Conservation (phyloP, 208 protist genomes). For the Leishmania martiniquensis region DNA sequence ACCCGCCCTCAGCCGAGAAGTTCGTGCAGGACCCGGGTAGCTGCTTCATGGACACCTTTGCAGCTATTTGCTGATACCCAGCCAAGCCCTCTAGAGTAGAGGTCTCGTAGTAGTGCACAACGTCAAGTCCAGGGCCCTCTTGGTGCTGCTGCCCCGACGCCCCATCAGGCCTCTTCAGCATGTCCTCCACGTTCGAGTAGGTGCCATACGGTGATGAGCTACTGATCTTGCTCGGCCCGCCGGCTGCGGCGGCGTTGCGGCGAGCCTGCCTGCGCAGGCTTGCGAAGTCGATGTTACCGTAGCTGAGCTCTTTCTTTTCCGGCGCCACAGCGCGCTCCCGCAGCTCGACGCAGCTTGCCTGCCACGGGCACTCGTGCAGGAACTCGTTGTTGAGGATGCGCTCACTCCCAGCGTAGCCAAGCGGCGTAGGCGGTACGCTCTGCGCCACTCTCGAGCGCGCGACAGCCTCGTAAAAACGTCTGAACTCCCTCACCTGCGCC, state of each 20-base stretch:
- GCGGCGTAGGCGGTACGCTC: conserved; percentile 24
- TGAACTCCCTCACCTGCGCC: conserved; percentile 23
- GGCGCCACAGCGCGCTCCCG: conserved; percentile 26
- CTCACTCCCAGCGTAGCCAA: conserved; percentile 35
- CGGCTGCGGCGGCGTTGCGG: neutral
- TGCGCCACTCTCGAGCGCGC: conserved; percentile 15
- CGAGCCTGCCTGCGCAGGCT: conserved; percentile 9
- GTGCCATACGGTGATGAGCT: conserved; percentile 4
- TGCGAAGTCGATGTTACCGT: conserved; percentile 36
- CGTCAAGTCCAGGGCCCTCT: conserved; percentile 30
- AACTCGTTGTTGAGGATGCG: conserved; percentile 39
- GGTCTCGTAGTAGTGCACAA: conserved; percentile 45
- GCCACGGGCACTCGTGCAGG: conserved; percentile 37
- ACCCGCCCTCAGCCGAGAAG: conserved; percentile 34
- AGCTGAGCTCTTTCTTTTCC: conserved; percentile 24
- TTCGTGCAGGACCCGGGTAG: conserved; percentile 35
- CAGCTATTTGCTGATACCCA: conserved; percentile 32
- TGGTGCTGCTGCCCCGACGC: neutral
- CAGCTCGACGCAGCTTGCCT: conserved; percentile 40
- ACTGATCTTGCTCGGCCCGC: neutral
- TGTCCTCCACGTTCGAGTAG: conserved; percentile 36
- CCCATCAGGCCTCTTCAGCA: conserved; percentile 5
- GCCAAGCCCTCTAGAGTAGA: conserved; percentile 31
- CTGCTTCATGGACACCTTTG: conserved; percentile 29
- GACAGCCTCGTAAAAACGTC: conserved; percentile 35